Evolutionary conservation across 257 asterid species (phyloP).

Genomic region (Capsicum pubescens): DNA sequence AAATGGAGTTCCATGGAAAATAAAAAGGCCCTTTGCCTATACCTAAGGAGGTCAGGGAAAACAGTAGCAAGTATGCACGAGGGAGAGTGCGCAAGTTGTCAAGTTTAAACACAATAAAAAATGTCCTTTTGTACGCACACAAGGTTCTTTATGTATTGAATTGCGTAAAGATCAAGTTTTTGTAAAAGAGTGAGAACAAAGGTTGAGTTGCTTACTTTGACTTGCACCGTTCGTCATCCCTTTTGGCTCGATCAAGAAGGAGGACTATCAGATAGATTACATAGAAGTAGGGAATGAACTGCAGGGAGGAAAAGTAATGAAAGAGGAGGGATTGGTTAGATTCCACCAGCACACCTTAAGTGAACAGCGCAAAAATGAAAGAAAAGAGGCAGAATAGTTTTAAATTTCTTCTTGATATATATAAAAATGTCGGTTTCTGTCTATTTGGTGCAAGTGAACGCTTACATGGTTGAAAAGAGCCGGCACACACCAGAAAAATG

Average conservation of each 20-base stretch:
- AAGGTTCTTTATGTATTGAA: background rate
- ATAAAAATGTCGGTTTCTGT: background rate
- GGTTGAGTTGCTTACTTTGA: constrained; percentile 68
- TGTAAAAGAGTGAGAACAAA: background rate
- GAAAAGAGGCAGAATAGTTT: constrained; percentile 4
- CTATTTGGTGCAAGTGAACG: background rate
- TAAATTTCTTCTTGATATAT: background rate
- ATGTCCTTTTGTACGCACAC: background rate
- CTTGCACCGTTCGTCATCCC: constrained; percentile 94
- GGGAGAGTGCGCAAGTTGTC: background rate
- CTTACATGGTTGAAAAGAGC: constrained; percentile 89
- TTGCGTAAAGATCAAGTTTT: background rate
- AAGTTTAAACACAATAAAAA: background rate
- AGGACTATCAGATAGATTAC: constrained; percentile 86
- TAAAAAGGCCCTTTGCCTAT: background rate
- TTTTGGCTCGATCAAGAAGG: constrained; percentile 87
- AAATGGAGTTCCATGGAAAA: background rate
- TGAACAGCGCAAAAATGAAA: background rate
- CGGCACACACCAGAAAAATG: constrained; percentile 95
- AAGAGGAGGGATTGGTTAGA: constrained; percentile 17
- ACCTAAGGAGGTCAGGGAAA: background rate
- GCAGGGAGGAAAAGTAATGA: constrained; percentile 37
- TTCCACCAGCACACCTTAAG: background rate
- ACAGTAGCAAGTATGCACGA: background rate
- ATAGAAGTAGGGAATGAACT: constrained; percentile 92